A percentile compares a stretch with the other conserved stretches of the same genome.
phyloP scores from a whole-genome alignment of 2,329 filamentous ascomycete genomes.

The Botrytis tulipae region DNA sequence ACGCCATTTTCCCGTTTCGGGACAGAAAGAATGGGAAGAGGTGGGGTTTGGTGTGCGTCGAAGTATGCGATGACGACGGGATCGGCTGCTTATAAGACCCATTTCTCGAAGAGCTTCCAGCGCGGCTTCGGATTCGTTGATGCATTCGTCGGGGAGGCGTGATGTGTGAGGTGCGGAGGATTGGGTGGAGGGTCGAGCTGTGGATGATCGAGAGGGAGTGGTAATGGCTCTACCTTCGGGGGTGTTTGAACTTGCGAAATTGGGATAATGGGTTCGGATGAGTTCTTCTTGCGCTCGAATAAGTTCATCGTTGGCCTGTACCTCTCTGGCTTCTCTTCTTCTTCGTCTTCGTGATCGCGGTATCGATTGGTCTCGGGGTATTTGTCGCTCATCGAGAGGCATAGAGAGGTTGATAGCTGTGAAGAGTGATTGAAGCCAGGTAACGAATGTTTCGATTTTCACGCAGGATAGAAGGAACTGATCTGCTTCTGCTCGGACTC shows the following conservation, averaged over 20 bases:
- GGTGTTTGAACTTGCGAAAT: slow-evolving; percentile 16
- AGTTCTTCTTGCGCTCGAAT: slow-evolving; percentile 33
- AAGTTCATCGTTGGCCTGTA: slow-evolving; percentile 17
- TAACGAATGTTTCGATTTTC: slow-evolving; percentile 62
- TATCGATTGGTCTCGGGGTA: slow-evolving; percentile 60
- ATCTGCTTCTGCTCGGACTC: slow-evolving; percentile 70
- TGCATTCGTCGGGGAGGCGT: not conserved
- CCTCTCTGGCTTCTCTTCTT: slow-evolving; percentile 27
- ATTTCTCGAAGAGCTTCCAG: slow-evolving; percentile 7
- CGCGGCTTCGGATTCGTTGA: not conserved
- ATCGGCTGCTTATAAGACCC: not conserved
- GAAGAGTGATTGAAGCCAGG: slow-evolving; percentile 67
- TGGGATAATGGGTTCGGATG: slow-evolving; percentile 30
- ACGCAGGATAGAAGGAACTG: slow-evolving; percentile 69
- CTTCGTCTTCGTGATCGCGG: slow-evolving; percentile 42
- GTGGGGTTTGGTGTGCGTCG: slow-evolving; percentile 9
- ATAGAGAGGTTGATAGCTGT: slow-evolving; percentile 71
- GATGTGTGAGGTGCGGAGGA: not conserved
- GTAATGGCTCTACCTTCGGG: not conserved
- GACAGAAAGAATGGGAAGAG: slow-evolving; percentile 28
- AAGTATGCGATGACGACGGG: not conserved
- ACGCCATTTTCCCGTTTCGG: slow-evolving; percentile 51
- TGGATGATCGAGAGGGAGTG: not conserved
- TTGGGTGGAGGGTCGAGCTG: not conserved
- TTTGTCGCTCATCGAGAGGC: slow-evolving; percentile 67